A percentile compares a stretch with the other conserved stretches of the same genome.
phyloP scores from a whole-genome alignment of 495 filamentous ascomycete genomes.

The Tuber borchii region DNA sequence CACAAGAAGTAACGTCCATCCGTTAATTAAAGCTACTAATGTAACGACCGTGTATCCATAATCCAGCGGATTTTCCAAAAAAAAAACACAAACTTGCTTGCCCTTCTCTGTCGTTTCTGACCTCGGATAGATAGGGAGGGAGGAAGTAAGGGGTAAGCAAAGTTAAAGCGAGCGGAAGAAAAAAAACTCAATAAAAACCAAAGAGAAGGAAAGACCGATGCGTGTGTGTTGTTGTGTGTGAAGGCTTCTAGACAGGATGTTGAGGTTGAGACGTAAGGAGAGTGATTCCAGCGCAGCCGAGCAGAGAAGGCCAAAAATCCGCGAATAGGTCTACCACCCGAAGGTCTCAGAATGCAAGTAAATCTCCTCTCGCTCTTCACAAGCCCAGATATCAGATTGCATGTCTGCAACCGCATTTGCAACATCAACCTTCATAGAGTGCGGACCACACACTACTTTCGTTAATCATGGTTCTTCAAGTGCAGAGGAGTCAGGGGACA shows the following conservation, averaged over 20 bases:
- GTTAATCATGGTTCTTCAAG: slow-evolving; percentile 6
- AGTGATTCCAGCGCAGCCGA: neutral
- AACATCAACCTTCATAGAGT: slow-evolving; percentile 79
- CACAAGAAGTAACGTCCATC: slow-evolving; percentile 3
- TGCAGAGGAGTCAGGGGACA: neutral
- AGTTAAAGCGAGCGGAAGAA: neutral
- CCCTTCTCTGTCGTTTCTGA: neutral
- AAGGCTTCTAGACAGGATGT: neutral
- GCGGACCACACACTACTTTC: slow-evolving; percentile 64
- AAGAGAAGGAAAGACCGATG: neutral
- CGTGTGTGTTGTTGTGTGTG: neutral
- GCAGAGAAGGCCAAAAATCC: neutral
- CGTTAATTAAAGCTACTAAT: neutral
- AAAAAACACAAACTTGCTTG: neutral
- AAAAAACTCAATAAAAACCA: slow-evolving; percentile 10
- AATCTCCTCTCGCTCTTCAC: slow-evolving; percentile 75
- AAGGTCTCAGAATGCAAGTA: slow-evolving; percentile 82
- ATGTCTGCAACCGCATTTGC: slow-evolving; percentile 72
- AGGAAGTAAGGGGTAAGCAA: neutral
- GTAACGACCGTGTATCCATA: neutral
- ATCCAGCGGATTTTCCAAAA: neutral
- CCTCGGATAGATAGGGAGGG: neutral
- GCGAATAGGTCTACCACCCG: slow-evolving; percentile 32
- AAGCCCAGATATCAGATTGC: slow-evolving; percentile 73
- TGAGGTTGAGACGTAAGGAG: neutral